A percentile compares a stretch with the other conserved stretches of the same genome.
phyloP scores from a whole-genome alignment of 768 basidiomycete species.

The Phaeotremella fagi region DNA sequence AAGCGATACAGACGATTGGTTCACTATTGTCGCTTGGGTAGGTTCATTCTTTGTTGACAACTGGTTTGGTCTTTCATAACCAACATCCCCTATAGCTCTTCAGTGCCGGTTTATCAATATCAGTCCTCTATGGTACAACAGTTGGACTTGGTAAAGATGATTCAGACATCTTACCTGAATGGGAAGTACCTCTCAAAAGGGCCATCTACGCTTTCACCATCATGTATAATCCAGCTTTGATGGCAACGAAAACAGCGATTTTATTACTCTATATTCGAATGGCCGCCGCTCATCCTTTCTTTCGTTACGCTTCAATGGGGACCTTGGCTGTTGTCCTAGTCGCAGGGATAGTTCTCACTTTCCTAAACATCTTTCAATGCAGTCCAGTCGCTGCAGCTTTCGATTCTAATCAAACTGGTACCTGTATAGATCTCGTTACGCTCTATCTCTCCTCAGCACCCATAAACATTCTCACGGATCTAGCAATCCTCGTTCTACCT shows the following conservation, averaged over 20 bases:
- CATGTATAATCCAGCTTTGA: conserved; percentile 42
- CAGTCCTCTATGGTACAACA: conserved; percentile 25
- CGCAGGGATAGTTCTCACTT: conserved; percentile 43
- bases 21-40: conserved; percentile 41
- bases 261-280: conserved; percentile 43
- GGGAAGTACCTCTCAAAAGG: conserved; percentile 10
- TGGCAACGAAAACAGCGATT: conserved; percentile 44
- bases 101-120: conserved; percentile 17
- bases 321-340: conserved; percentile 33
- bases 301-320: conserved; percentile 33
- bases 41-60: too few relatives aligned
- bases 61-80: background rate
- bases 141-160: conserved; percentile 34
- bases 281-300: conserved; percentile 32
- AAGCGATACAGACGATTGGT: conserved; percentile 30
- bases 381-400: conserved; percentile 38
- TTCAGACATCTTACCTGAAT: conserved; percentile 11
- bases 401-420: conserved; percentile 3
- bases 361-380: conserved; percentile 45
- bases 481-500: conserved; percentile 42
- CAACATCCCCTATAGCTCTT: conserved; percentile 12
- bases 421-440: conserved; percentile 40
- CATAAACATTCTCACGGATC: conserved; percentile 46
- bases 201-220: conserved; percentile 40
- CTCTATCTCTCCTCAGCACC: conserved; percentile 45